phyloP scores from a whole-genome alignment of 2,329 filamentous ascomycete genomes.

The Teratosphaeriaceae sp. region DNA sequence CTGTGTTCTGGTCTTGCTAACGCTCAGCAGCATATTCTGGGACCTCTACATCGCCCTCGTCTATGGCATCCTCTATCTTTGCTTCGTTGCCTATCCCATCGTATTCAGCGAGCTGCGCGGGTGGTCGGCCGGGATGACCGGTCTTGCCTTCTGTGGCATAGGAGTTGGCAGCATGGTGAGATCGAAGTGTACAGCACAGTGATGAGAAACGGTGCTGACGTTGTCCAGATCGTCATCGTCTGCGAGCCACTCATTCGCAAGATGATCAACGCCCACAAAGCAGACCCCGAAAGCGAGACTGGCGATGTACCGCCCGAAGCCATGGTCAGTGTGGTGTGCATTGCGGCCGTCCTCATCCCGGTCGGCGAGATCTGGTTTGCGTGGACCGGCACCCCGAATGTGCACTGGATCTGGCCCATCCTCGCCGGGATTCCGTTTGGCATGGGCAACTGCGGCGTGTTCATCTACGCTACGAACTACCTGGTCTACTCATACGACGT shows the following conservation, averaged over 20 bases:
- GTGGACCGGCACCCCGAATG: constrained; percentile 77
- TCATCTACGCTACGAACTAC: constrained; percentile 79
- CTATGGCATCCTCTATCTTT: constrained; percentile 82
- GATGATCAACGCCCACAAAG: constrained; percentile 69
- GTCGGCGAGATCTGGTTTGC: constrained; percentile 79
- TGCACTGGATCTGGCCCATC: constrained; percentile 78
- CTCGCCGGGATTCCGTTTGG: constrained; percentile 75
- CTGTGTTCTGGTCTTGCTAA: no score
- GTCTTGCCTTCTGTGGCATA: constrained; percentile 71
- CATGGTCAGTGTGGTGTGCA: constrained; percentile 70
- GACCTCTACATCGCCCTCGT: constrained; percentile 66
- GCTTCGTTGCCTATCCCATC: constrained; percentile 85
- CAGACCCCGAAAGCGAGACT: constrained; percentile 59
- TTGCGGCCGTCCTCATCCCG: constrained; percentile 67
- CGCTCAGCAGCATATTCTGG: constrained; percentile 55
- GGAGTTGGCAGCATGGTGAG: constrained; percentile 51
- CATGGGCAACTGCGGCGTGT: constrained; percentile 66
- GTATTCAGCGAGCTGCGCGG: constrained; percentile 70
- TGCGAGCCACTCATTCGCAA: constrained; percentile 63
- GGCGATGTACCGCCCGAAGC: constrained; percentile 71
- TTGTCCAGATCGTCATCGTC: constrained; percentile 46
- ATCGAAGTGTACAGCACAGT: no score
- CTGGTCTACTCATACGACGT: constrained; percentile 72
- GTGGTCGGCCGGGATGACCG: constrained; percentile 67
- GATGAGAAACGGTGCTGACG: no score